These are phyloP conservation scores for Quercus lobata DNA, from an alignment of 331 rosid genomes.

Conservation along the genomic window DNA sequence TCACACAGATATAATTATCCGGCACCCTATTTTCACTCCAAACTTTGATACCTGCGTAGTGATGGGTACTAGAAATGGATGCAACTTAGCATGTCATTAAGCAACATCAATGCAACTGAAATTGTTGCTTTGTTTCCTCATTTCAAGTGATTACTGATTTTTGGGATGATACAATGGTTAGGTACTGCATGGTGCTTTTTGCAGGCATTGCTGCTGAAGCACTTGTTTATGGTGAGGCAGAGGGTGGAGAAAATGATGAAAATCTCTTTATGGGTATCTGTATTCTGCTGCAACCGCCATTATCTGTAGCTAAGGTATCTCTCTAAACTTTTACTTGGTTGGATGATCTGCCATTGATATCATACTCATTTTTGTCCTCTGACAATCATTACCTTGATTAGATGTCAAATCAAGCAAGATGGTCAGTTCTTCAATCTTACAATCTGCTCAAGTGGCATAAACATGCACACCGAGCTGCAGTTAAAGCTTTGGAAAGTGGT, in stretches of 20 bases:
- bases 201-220: slow-evolving; percentile 97
- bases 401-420: slow-evolving; percentile 98
- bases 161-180: slow-evolving; percentile 28
- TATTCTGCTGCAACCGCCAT: slow-evolving; percentile 76
- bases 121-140: background rate
- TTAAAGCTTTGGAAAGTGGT: slow-evolving; percentile 82
- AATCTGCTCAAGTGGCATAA: slow-evolving; percentile 92
- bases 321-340: slow-evolving; percentile 10
- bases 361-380: slow-evolving; percentile 7
- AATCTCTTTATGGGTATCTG: slow-evolving; percentile 75
- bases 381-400: slow-evolving; percentile 23
- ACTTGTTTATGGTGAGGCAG: slow-evolving; percentile 90
- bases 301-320: slow-evolving; percentile 70
- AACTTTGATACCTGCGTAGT: background rate
- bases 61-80: background rate
- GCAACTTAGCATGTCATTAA: background rate
- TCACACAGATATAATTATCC: background rate
- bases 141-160: slow-evolving; percentile 18
- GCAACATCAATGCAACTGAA: background rate
- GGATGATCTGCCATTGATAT: background rate
- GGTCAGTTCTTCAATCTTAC: slow-evolving; percentile 92
- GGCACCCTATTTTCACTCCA: background rate
- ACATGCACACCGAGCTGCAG: slow-evolving; percentile 74
- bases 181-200: slow-evolving; percentile 98
- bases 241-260: slow-evolving; percentile 98